These are phyloP conservation scores for Phaeotremella fagi DNA, from an alignment of 768 basidiomycete species.

Conservation along the genomic window DNA sequence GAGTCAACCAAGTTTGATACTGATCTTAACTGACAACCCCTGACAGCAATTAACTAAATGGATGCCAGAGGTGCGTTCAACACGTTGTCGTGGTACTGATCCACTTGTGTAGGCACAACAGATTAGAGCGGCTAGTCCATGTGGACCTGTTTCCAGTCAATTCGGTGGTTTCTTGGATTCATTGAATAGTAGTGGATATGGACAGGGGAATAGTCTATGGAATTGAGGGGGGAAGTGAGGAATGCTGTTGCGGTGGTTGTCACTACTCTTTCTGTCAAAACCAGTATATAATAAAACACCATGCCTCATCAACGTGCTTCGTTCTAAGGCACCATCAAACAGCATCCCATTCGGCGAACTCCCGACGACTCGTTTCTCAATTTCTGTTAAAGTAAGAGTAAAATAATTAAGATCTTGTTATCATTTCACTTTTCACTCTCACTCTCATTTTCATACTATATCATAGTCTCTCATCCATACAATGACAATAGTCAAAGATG, in stretches of 20 bases:
- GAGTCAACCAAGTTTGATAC: slow-evolving; percentile 22
- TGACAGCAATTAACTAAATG: slow-evolving; percentile 36
- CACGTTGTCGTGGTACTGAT: neutral
- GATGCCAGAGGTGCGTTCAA: slow-evolving; percentile 38
- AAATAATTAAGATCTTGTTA: too few relatives aligned
- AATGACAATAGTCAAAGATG: slow-evolving; percentile 6
- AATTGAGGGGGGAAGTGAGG: neutral
- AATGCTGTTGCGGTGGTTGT: neutral
- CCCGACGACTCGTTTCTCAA: too few relatives aligned
- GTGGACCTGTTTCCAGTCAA: slow-evolving; percentile 29
- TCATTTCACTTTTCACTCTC: too few relatives aligned
- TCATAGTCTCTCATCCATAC: too few relatives aligned
- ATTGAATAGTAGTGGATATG: neutral
- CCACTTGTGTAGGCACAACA: slow-evolving; percentile 26
- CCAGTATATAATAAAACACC: too few relatives aligned
- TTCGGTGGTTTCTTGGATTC: slow-evolving; percentile 42
- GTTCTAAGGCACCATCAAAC: too few relatives aligned
- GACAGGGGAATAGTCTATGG: neutral
- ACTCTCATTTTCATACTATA: too few relatives aligned
- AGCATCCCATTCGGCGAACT: too few relatives aligned
- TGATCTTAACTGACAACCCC: neutral
- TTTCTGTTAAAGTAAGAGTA: too few relatives aligned
- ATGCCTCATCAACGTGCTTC: too few relatives aligned
- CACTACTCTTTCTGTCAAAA: too few relatives aligned
- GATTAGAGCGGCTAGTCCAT: slow-evolving; percentile 41